A percentile compares a stretch with the other conserved stretches of the same genome.
These are phyloP conservation scores for Sclerotinia subarctica DNA, from an alignment of 2,329 filamentous ascomycete species.

Conservation along the genomic window DNA sequence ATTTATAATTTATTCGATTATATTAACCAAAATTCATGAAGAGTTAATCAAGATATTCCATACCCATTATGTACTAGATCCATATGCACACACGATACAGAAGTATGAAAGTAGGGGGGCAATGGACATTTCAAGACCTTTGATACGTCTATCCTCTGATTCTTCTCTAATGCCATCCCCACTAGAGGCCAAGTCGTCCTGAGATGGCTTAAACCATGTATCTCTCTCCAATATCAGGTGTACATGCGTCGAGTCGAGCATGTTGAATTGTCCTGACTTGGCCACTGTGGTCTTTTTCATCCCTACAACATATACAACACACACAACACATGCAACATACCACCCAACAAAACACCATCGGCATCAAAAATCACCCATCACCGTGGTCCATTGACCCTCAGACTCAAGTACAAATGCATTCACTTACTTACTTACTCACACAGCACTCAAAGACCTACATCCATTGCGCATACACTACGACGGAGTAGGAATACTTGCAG, in stretches of 20 bases:
- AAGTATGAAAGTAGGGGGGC: too few species aligned
- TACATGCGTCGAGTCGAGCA: not conserved
- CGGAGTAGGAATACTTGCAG: not conserved
- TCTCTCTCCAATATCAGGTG: not conserved
- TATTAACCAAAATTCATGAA: too few species aligned
- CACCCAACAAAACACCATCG: not conserved
- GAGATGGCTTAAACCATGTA: not conserved
- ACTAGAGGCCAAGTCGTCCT: not conserved
- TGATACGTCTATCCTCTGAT: too few species aligned
- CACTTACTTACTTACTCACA: not conserved
- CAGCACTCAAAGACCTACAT: not conserved
- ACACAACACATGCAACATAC: not conserved
- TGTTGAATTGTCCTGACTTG: not conserved
- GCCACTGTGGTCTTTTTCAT: not conserved
- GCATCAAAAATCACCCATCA: slow-evolving; percentile 1
- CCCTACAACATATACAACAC: not conserved
- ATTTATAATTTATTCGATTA: too few species aligned
- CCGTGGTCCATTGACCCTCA: not conserved
- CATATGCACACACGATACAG: too few species aligned
- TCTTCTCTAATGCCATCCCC: not conserved
- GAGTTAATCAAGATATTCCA: too few species aligned
- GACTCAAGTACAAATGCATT: not conserved
- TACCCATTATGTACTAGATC: too few species aligned
- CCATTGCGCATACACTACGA: not conserved
- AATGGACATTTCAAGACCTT: too few species aligned